These are phyloP conservation scores for Discostella stelligeroides DNA, from an alignment of 108 stramenopile species.

Conservation along the genomic window DNA sequence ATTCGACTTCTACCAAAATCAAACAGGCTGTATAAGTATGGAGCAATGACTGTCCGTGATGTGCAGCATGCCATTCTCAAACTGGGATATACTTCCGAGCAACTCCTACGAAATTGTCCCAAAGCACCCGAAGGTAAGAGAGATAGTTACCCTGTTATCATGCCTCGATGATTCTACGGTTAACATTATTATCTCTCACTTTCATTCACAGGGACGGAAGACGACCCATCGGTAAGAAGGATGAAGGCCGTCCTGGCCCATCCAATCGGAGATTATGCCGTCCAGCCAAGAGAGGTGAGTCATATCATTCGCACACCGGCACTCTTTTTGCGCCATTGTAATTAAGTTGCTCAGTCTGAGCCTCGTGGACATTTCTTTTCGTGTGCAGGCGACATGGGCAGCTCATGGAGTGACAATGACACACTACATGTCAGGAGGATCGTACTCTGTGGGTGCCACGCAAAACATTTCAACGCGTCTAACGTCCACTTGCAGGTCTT, in stretches of 20 bases:
- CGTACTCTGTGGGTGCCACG: slow-evolving; percentile 48
- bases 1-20: not conserved
- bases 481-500: slow-evolving; percentile 32
- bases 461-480: slow-evolving; percentile 44
- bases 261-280: slow-evolving; percentile 30
- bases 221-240: slow-evolving; percentile 9
- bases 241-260: slow-evolving; percentile 19
- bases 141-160: too few relatives aligned
- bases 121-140: slow-evolving; percentile 27
- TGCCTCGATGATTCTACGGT: too few relatives aligned
- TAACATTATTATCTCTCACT: not conserved
- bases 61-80: slow-evolving; percentile 44
- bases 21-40: slow-evolving; percentile 34
- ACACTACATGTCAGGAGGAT: slow-evolving; percentile 44
- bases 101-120: slow-evolving; percentile 33
- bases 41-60: slow-evolving; percentile 44
- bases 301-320: too few relatives aligned
- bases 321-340: too few relatives aligned
- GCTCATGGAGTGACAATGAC: slow-evolving; percentile 15
- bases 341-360: too few relatives aligned
- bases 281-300: slow-evolving; percentile 4
- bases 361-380: too few relatives aligned
- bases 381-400: slow-evolving; percentile 12
- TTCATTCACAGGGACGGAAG: not conserved
- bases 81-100: slow-evolving; percentile 34